Evolutionary conservation across 305 asterid species (phyloP).

Genomic region (Fraxinus greggii): DNA sequence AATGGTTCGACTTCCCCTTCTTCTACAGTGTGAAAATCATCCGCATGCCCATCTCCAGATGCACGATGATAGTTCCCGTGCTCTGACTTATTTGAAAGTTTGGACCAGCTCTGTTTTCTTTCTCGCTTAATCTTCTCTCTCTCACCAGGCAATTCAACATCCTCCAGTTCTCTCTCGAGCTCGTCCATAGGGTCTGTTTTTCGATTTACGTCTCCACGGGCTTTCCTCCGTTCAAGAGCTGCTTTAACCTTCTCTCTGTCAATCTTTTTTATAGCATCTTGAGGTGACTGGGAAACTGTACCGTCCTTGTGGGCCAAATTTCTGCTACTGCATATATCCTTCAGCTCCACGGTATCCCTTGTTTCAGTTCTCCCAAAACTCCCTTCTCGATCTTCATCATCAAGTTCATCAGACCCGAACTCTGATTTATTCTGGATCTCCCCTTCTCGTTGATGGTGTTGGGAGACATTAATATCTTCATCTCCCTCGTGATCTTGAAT

Average conservation of each 20-base stretch:
- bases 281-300: constrained; percentile 60
- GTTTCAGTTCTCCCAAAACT: constrained; percentile 39
- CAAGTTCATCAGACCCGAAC: constrained; percentile 28
- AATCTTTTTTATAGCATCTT: constrained; percentile 53
- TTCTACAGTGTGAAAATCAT: constrained; percentile 57
- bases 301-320: constrained; percentile 48
- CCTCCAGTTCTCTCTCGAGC: constrained; percentile 89
- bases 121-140: constrained; percentile 49
- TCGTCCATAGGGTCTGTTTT: constrained; percentile 70
- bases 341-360: constrained; percentile 49
- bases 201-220: constrained; percentile 62
- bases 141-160: constrained; percentile 69
- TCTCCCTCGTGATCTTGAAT: constrained; percentile 28
- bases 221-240: constrained; percentile 70
- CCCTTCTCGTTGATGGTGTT: constrained; percentile 29
- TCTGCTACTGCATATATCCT: constrained; percentile 51
- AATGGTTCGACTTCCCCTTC: constrained; percentile 75
- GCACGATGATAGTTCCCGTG: constrained; percentile 32
- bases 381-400: constrained; percentile 36
- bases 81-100: constrained; percentile 29
- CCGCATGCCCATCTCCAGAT: constrained; percentile 35
- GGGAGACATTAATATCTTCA: constrained; percentile 32
- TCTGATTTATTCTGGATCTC: constrained; percentile 29
- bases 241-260: constrained; percentile 87
- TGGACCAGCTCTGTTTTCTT: constrained; percentile 42